Conservation (phyloP, 116 monocot genomes). For the Dioscorea cayenensis region DNA sequence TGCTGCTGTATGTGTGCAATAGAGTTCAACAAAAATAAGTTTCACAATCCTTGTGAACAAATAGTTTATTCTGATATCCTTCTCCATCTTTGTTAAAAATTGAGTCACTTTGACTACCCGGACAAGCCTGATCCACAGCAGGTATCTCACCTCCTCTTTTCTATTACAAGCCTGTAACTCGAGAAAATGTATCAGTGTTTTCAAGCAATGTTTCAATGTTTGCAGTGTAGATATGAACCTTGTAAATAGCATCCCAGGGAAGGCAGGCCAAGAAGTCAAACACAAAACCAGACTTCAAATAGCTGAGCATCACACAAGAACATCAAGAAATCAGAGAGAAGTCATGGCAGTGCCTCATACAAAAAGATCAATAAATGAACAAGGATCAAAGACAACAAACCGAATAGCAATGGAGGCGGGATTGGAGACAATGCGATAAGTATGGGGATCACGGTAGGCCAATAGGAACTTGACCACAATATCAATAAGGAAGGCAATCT, state of each 20-base stretch:
- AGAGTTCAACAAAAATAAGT: conserved; percentile 84
- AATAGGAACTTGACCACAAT: conserved; percentile 54
- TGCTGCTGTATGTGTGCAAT: conserved; percentile 88
- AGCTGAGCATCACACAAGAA: conserved; percentile 24
- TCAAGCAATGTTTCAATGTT: background rate
- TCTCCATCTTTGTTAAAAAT: conserved; percentile 62
- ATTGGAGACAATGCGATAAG: conserved; percentile 61
- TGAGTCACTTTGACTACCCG: conserved; percentile 48
- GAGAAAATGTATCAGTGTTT: background rate
- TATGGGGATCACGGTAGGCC: conserved; percentile 64
- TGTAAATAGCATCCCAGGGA: conserved; percentile 85
- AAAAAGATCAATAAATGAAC: background rate
- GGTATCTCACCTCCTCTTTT: conserved; percentile 83
- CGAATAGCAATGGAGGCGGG: conserved; percentile 62
- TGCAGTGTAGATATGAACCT: conserved; percentile 24
- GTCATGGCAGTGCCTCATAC: background rate
- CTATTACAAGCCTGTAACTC: conserved; percentile 42
- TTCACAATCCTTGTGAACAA: conserved; percentile 85
- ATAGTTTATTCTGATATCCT: conserved; percentile 82
- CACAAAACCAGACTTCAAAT: conserved; percentile 53
- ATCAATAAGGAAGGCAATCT: conserved; percentile 71
- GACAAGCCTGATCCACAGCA: conserved; percentile 75
- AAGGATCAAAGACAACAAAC: conserved; percentile 1
- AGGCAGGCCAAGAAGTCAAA: conserved; percentile 61
- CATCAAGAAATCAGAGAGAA: background rate